A percentile compares a stretch with the other conserved stretches of the same genome.
Conservation (phyloP, 306 rosid genomes). For the Elaeagnus macrophylla region DNA sequence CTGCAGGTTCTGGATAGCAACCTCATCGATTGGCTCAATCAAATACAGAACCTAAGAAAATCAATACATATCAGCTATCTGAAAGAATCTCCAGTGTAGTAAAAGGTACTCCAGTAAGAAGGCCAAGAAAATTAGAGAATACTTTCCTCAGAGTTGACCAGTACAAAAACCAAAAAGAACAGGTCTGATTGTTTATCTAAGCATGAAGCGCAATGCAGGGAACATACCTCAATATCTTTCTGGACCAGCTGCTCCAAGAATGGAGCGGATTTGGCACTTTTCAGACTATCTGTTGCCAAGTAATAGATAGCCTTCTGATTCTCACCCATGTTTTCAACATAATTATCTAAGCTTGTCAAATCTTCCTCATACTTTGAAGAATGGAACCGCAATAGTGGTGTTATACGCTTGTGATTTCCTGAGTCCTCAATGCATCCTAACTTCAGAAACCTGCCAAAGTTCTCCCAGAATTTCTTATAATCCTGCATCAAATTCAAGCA, state of each 20-base stretch:
- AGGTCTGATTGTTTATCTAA: neutral
- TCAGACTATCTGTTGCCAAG: slow-evolving; percentile 93
- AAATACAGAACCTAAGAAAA: slow-evolving; percentile 70
- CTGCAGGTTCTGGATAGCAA: slow-evolving; percentile 92
- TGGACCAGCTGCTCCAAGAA: slow-evolving; percentile 87
- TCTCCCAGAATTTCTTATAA: slow-evolving; percentile 98
- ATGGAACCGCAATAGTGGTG: slow-evolving; percentile 80
- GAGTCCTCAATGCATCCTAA: slow-evolving; percentile 87
- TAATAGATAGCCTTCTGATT: slow-evolving; percentile 88
- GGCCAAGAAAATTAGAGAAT: too few relatives aligned
- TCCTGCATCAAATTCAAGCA: slow-evolving; percentile 41
- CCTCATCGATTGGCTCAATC: slow-evolving; percentile 94
- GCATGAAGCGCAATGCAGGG: neutral
- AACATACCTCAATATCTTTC: slow-evolving; percentile 80
- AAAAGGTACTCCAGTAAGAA: too few relatives aligned
- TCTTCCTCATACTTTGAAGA: slow-evolving; percentile 91
- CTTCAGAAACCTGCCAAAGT: slow-evolving; percentile 87
- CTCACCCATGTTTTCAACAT: slow-evolving; percentile 91
- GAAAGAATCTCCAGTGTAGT: neutral
- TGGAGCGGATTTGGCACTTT: slow-evolving; percentile 94
- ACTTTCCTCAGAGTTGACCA: neutral
- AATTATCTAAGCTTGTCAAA: slow-evolving; percentile 79
- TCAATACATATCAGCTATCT: slow-evolving; percentile 14
- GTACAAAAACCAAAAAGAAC: neutral
- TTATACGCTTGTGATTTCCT: slow-evolving; percentile 94